Percentiles rank a stretch among this genome's conserved stretches.
Evolutionary conservation across 2,329 filamentous ascomycete species (phyloP).

Genomic region (Aureobasidium melanogenum): DNA sequence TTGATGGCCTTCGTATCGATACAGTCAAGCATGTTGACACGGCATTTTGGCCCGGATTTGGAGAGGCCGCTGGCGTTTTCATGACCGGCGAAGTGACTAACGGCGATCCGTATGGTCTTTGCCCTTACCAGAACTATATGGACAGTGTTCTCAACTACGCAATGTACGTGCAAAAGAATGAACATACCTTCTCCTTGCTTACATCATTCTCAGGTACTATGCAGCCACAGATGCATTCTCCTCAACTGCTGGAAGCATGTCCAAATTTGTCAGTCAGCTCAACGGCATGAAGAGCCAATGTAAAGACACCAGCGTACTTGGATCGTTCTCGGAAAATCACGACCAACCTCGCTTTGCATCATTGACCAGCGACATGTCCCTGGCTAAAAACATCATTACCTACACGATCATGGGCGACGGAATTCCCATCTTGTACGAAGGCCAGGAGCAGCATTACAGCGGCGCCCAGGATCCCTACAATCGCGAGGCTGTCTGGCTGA

Average conservation of each 20-base stretch:
- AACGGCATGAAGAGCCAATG: constrained; percentile 26
- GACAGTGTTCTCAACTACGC: constrained; percentile 41
- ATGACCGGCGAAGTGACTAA: constrained; percentile 39
- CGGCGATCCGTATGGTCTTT: constrained; percentile 29
- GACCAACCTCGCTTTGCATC: constrained; percentile 35
- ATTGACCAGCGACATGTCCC: constrained; percentile 43
- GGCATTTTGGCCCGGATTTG: constrained; percentile 33
- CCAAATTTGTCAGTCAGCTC: constrained; percentile 28
- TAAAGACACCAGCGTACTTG: constrained; percentile 30
- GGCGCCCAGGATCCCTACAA: constrained; percentile 29
- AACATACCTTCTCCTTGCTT: constrained; percentile 16
- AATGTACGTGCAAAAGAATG: constrained; percentile 19
- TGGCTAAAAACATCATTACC: constrained; percentile 53
- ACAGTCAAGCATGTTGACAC: constrained; percentile 39
- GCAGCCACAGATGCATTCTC: constrained; percentile 29
- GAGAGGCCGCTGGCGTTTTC: constrained; percentile 30
- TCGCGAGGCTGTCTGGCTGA: constrained; percentile 34
- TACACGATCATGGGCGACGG: constrained; percentile 54
- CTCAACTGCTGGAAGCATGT: constrained; percentile 29
- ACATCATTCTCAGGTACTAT: constrained; percentile 25
- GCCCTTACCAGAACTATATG: constrained; percentile 35
- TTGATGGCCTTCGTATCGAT: constrained; percentile 48
- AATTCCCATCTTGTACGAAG: constrained; percentile 57
- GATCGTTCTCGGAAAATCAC: constrained; percentile 32
- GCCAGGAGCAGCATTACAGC: constrained; percentile 53